Evolutionary conservation across 768 basidiomycete genomes (phyloP), one percentile per base, ranked within the genome.

Genomic region (Podaxis carcinomalis): DNA sequence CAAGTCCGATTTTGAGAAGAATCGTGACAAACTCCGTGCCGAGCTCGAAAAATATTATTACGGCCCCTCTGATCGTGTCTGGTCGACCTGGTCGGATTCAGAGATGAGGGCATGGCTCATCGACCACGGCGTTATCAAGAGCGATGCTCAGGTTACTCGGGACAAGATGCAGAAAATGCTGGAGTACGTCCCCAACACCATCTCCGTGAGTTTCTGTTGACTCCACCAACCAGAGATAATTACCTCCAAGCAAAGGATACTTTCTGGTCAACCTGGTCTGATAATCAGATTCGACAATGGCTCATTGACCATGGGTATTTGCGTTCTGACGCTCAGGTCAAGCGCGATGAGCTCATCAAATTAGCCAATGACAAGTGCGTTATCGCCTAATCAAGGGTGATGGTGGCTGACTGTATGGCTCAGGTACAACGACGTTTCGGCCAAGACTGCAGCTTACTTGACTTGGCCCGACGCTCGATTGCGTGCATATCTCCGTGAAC

Each of bases 381-480:
- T 2, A 0, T 16, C 47, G 57, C 11, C 11, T 51, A 27, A 19
- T 5, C n/a, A 42, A 32, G 5, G 1, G 51, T 5, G 13, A 14
- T 27, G 54, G 3, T 25, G 7, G 11, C 23, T n/a, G 35, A 51
- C 64, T 36, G 56, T 49, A 49, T 25, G 54, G 28, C 36, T n/a
- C 65, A 91, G 84, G 69, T 86, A 84, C 67, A 78, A 78, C 57
- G 83, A 87, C 49, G 66, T 67, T 13, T 64, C 69, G 11, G 67
- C 70, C 1, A 67, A 76, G 37, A 79, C 81, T 1, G 79, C 86
- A 2, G 76, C 84, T 2, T 97, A 96, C 74, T 77, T 95, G 53
- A 81, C 83, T 9, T 98, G 96, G 96, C 92, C 93, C 11, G 95
- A 98, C 68, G 92, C 95, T 2, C 83, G 95, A 35, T 85, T 98